Percentiles rank a stretch among this genome's conserved stretches.
These are phyloP conservation scores for Podospora sp. DNA, from an alignment of 495 filamentous ascomycete genomes.

Conservation along the genomic window DNA sequence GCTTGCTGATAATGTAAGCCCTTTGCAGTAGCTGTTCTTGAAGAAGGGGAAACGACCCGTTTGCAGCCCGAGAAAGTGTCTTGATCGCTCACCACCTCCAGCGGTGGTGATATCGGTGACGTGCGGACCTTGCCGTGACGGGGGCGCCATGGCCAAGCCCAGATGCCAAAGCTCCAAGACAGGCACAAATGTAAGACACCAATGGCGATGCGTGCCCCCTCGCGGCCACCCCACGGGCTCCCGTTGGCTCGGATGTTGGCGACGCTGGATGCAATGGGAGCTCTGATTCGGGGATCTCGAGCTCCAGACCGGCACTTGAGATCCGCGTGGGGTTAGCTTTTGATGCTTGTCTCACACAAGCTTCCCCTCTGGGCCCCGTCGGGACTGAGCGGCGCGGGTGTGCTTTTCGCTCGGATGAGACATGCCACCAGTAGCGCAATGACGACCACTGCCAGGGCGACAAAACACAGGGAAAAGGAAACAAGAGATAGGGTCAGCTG, in stretches of 20 bases:
- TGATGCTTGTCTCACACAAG: slow-evolving; percentile 11
- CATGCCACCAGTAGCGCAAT: neutral
- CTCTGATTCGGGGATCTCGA: neutral
- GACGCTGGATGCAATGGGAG: neutral
- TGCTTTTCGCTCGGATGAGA: neutral
- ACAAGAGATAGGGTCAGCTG: neutral
- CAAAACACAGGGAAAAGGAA: neutral
- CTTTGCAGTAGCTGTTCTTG: neutral
- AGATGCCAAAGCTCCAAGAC: neutral
- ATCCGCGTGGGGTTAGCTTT: slow-evolving; percentile 1
- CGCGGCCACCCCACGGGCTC: neutral
- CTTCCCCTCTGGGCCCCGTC: neutral
- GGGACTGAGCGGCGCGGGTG: neutral
- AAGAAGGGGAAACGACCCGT: neutral
- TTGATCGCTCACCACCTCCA: neutral
- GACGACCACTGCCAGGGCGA: neutral
- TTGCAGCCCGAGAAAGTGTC: neutral
- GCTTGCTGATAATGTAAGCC: too few relatives aligned
- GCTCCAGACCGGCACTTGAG: neutral
- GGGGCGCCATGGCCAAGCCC: neutral
- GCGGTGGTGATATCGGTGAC: neutral
- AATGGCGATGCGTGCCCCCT: neutral
- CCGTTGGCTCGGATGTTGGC: neutral
- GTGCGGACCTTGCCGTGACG: neutral
- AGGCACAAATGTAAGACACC: neutral